Conservation (phyloP, 2,329 filamentous ascomycete genomes). For the Paramyrothecium roridum region DNA sequence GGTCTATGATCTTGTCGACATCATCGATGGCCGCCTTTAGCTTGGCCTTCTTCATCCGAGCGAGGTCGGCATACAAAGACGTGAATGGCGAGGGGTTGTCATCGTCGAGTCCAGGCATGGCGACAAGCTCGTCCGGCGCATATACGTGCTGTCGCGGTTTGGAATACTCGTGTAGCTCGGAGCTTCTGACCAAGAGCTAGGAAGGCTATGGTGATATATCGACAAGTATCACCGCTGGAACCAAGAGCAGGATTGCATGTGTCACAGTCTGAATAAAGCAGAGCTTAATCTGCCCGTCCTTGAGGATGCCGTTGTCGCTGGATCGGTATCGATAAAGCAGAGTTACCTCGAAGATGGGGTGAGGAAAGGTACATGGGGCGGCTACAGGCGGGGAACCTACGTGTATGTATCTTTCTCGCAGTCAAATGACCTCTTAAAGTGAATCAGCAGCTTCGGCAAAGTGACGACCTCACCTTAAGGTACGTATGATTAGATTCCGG, state of each 20-base stretch:
- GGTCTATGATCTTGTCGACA: constrained; percentile 79
- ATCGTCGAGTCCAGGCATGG: constrained; percentile 31
- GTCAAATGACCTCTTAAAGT: neutral
- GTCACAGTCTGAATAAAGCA: neutral
- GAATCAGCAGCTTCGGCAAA: neutral
- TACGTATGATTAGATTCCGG: too few relatives aligned
- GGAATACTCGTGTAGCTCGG: too few relatives aligned
- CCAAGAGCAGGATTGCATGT: neutral
- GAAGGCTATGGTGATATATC: neutral
- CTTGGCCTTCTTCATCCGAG: constrained; percentile 65
- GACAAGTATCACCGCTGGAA: neutral
- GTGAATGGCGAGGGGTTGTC: constrained; percentile 42
- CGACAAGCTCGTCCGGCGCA: constrained; percentile 2
- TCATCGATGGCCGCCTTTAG: constrained; percentile 70
- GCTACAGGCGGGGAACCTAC: neutral
- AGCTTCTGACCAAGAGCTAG: too few relatives aligned
- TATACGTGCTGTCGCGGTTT: too few relatives aligned
- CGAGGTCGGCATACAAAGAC: constrained; percentile 68
- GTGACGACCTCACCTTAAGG: too few relatives aligned
- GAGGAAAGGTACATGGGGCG: too few relatives aligned
- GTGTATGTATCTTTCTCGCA: neutral
- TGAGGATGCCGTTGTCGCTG: neutral
- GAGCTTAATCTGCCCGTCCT: neutral
- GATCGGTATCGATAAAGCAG: neutral
- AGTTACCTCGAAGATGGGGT: neutral